Base-by-base conservation (phyloP, 352 stramenopile genomes). In the Globisporangium polare region DNA sequence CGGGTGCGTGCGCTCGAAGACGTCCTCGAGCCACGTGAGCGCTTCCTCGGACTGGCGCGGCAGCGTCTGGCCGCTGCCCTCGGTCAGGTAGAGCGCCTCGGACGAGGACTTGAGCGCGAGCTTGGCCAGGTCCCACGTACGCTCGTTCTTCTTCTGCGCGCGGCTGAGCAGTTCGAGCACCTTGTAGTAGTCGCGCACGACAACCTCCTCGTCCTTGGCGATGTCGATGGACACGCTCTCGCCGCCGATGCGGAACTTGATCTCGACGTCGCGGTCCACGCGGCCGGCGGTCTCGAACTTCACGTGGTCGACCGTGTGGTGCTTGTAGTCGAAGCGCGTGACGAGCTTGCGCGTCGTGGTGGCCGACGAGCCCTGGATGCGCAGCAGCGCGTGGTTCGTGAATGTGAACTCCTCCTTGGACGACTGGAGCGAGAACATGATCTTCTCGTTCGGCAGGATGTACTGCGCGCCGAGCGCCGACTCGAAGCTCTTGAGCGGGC, bases 371-470 rank as follows among this genome's bases (percentile, higher is more conserved):
- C 78, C 76, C 10, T 71, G 4, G 6, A 69, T 67, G 42, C 69
- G 63, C 31, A 88, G 71, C 45, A 88, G 31, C 27, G 78, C 78
- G 55, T 86, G 72, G 47, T 88, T 84, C 2, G 78, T 86, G 66
- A 88, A 88, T 45, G 73, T 60, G 58, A 74, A 88, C 60, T 88
- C 78, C 41, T 86, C 76, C 39, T 88, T 86, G 37, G 53, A 56
- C 26, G 78, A 88, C 60, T 79, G 65, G 41, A 86, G 83, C 35
- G 76, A 71, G 58, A 86, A 86, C 60, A 88, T 35, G 18, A 86
- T 67, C 10, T 60, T 53, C 58, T 88, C 76, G 12, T 58, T 63
- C 9, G 73, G 73, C 8, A 86, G 26, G 50, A 79, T 17, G 33
- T 39, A 88, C 33, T 65, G 35, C 7, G 29, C 9, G 33, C 33